These are phyloP conservation scores for Solanum chacoense DNA, from an alignment of 305 asterid species.

Conservation along the genomic window DNA sequence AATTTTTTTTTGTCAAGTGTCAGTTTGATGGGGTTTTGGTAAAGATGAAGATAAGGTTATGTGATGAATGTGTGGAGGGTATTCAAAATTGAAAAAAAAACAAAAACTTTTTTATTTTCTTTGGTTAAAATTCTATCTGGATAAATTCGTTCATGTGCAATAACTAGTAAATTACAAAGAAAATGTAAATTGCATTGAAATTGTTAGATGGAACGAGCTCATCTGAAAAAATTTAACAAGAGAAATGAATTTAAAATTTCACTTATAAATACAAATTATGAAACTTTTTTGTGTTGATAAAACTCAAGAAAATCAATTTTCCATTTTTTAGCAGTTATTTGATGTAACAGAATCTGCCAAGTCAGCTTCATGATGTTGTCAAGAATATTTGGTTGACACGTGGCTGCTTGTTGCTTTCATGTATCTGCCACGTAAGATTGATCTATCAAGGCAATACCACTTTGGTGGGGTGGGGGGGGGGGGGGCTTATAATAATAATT, in stretches of 20 bases:
- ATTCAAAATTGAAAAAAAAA: neutral
- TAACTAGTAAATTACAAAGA: neutral
- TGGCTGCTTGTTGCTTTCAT: neutral
- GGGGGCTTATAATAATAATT: neutral
- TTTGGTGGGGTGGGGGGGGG: neutral
- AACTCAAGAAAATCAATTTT: neutral
- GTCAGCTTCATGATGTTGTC: neutral
- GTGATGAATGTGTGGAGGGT: neutral
- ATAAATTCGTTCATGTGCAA: neutral
- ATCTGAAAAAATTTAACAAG: neutral
- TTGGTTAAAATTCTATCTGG: neutral
- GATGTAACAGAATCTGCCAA: neutral
- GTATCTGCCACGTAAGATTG: neutral
- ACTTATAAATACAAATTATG: neutral
- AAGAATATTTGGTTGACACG: neutral
- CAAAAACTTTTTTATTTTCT: neutral
- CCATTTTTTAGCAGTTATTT: neutral
- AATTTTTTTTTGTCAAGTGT: neutral
- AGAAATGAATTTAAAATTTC: neutral
- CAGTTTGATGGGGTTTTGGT: neutral
- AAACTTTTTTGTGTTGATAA: neutral
- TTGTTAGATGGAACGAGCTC: neutral
- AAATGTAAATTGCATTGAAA: neutral
- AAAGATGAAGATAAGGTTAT: neutral
- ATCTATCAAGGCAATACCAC: too few species aligned